phyloP scores from a whole-genome alignment of 139 green algal genomes.

The Chlamydomonas sphaeroides region DNA sequence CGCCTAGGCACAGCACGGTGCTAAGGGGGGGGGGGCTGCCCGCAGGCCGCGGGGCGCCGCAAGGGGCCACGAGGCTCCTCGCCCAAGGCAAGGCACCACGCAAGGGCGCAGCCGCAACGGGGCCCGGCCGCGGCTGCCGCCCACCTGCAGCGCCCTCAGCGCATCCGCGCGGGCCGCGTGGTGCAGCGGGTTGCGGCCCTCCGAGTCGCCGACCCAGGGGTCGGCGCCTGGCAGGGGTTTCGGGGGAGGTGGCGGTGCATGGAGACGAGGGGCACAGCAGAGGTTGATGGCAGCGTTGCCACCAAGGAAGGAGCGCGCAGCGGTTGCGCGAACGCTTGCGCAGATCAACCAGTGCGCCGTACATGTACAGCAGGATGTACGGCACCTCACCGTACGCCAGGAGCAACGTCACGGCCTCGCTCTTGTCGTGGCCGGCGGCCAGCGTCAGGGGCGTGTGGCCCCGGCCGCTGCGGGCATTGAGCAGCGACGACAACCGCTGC shows the following conservation, averaged over 20 bases:
- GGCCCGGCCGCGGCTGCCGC: no score
- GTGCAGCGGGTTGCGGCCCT: slow-evolving; percentile 24
- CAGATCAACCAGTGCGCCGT: no score
- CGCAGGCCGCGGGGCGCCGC: no score
- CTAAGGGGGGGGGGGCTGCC: no score
- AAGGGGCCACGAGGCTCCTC: no score
- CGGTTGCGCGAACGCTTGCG: no score
- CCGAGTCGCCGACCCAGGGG: slow-evolving; percentile 30
- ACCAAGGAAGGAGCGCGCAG: no score
- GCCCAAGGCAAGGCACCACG: no score
- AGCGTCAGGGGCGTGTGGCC: slow-evolving; percentile 23
- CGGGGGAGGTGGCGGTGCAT: not conserved
- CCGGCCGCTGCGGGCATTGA: not conserved
- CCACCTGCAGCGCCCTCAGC: slow-evolving; percentile 18
- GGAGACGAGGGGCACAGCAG: not conserved
- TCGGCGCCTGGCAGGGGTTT: slow-evolving; percentile 20
- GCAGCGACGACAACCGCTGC: slow-evolving; percentile 15
- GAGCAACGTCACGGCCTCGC: slow-evolving; percentile 19
- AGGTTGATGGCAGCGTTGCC: no score
- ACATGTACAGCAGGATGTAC: no score
- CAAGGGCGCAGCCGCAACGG: no score
- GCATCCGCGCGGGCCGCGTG: slow-evolving; percentile 10
- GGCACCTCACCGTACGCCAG: slow-evolving; percentile 19
- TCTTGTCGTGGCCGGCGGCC: slow-evolving; percentile 15
- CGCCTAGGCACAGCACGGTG: no score